Percentiles rank a stretch among this genome's conserved stretches.
Conservation (phyloP, 257 asterid species). For the Anisodus tanguticus region DNA sequence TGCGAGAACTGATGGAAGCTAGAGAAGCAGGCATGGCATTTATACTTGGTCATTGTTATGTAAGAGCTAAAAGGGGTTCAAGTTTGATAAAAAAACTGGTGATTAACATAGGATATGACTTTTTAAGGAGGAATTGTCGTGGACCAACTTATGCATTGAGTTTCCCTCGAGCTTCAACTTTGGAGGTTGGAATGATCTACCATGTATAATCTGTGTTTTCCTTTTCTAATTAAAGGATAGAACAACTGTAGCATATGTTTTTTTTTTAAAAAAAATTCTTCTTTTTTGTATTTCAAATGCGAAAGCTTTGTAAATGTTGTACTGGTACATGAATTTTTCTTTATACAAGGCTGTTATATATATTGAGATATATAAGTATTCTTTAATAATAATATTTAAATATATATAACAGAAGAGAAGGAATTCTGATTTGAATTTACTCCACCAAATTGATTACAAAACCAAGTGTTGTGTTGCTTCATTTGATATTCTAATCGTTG, state of each 20-base stretch:
- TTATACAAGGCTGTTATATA: background rate
- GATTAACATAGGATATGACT: conserved; percentile 71
- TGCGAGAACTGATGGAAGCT: conserved; percentile 77
- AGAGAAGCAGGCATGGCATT: conserved; percentile 95
- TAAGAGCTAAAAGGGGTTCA: conserved; percentile 81
- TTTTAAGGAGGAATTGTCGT: conserved; percentile 81
- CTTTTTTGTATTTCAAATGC: background rate
- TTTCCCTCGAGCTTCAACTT: conserved; percentile 83
- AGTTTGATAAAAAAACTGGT: conserved; percentile 66
- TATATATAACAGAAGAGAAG: too few species aligned
- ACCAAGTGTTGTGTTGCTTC: too few species aligned
- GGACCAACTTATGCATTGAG: conserved; percentile 77
- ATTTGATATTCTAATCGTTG: too few species aligned
- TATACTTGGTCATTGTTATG: conserved; percentile 79
- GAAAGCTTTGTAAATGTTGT: conserved; percentile 30
- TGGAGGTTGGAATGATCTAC: conserved; percentile 94
- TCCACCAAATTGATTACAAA: too few species aligned
- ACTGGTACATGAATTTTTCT: conserved; percentile 24
- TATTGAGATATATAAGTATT: too few species aligned
- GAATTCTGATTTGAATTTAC: too few species aligned
- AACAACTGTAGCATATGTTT: conserved; percentile 23
- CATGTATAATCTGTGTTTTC: conserved; percentile 59
- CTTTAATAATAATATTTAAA: too few species aligned
- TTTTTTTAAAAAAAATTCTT: background rate
- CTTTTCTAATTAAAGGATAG: conserved; percentile 11